phyloP scores from a whole-genome alignment of 2,329 filamentous ascomycete species.

The Tolypocladium sp. region DNA sequence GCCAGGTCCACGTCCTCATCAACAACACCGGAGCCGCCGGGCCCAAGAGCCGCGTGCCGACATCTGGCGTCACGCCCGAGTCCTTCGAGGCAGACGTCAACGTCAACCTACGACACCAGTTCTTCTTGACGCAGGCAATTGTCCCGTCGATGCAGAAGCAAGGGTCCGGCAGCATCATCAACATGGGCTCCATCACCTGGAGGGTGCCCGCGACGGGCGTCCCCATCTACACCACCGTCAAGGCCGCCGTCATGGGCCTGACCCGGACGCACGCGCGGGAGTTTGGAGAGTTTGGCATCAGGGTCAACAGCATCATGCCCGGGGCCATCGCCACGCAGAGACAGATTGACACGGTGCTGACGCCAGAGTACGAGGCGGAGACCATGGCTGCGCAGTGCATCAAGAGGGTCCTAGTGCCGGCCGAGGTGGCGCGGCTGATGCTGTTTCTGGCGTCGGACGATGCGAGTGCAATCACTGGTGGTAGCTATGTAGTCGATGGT shows the following conservation, averaged over 20 bases:
- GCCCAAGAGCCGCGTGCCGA: slow-evolving; percentile 15
- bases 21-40: slow-evolving; percentile 62
- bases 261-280: slow-evolving; percentile 46
- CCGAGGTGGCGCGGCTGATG: slow-evolving; percentile 35
- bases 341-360: slow-evolving; percentile 33
- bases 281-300: slow-evolving; percentile 35
- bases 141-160: slow-evolving; percentile 45
- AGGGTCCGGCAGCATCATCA: slow-evolving; percentile 40
- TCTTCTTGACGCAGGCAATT: slow-evolving; percentile 66
- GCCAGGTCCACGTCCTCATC: slow-evolving; percentile 62
- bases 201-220: slow-evolving; percentile 30
- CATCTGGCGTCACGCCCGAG: slow-evolving; percentile 26
- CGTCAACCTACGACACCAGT: slow-evolving; percentile 32
- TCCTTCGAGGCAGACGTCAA: slow-evolving; percentile 33
- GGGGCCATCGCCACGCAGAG: slow-evolving; percentile 36
- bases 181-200: slow-evolving; percentile 42
- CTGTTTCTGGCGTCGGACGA: slow-evolving; percentile 37
- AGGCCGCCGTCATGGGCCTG: slow-evolving; percentile 46
- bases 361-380: slow-evolving; percentile 27
- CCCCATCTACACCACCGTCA: slow-evolving; percentile 41
- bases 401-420: slow-evolving; percentile 28
- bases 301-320: slow-evolving; percentile 41
- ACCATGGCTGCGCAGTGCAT: slow-evolving; percentile 31
- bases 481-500: slow-evolving; percentile 25
- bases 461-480: slow-evolving; percentile 34